These are phyloP conservation scores for Pleurotus giganteus DNA, from an alignment of 768 basidiomycete genomes.

Conservation along the genomic window DNA sequence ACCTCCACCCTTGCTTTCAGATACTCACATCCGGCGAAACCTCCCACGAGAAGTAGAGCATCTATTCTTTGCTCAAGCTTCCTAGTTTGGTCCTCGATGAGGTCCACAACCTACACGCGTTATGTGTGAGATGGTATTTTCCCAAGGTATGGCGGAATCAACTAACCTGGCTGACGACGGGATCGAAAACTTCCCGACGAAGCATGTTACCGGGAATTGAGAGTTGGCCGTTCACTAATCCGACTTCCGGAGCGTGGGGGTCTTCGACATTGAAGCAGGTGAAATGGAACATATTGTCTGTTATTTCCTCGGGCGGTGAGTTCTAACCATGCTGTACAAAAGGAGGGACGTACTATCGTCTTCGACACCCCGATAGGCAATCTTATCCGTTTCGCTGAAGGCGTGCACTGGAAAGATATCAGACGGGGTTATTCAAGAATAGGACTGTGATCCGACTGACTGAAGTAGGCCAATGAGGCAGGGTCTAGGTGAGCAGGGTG, in stretches of 20 bases:
- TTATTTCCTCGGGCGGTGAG: constrained; percentile 2
- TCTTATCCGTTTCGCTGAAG: constrained; percentile 87
- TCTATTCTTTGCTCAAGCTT: constrained; percentile 71
- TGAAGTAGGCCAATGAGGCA: constrained; percentile 82
- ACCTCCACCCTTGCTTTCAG: constrained; percentile 78
- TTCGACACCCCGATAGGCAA: constrained; percentile 64
- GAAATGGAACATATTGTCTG: constrained; percentile 84
- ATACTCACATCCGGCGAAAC: constrained; percentile 86
- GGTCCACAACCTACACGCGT: constrained; percentile 58
- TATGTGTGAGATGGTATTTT: constrained; percentile 5
- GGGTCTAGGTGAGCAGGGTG: constrained; percentile 85
- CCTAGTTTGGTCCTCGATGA: constrained; percentile 74
- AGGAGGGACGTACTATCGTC: constrained; percentile 67
- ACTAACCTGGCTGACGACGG: constrained; percentile 74
- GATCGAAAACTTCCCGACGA: constrained; percentile 86
- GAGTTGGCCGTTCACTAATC: constrained; percentile 80
- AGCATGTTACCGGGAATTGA: constrained; percentile 79
- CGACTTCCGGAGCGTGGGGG: constrained; percentile 75
- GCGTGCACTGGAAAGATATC: constrained; percentile 56
- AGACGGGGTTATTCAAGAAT: constrained; percentile 10
- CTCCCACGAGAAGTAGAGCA: constrained; percentile 86
- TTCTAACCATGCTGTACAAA: not conserved
- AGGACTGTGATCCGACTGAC: constrained; percentile 27
- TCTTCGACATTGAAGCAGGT: constrained; percentile 89
- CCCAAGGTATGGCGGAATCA: constrained; percentile 12